These are phyloP conservation scores for Scheffersomyces insectosa DNA, from an alignment of 1,139 yeast species.

Conservation along the genomic window DNA sequence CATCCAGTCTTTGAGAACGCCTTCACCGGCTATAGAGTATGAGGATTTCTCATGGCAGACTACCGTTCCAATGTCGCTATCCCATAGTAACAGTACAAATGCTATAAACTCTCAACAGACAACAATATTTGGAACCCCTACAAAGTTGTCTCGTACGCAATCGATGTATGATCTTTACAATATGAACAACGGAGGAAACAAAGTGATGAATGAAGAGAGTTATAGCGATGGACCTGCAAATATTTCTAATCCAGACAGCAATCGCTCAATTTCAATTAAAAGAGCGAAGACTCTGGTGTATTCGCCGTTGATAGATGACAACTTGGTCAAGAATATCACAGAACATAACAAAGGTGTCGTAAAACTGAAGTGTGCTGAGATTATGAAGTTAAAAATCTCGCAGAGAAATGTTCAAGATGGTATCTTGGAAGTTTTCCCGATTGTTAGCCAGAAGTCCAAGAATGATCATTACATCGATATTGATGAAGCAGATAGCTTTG, in stretches of 20 bases:
- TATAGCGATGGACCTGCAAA: background rate
- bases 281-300: conserved; percentile 29
- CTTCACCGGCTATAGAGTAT: conserved; percentile 49
- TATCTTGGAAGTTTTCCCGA: conserved; percentile 7
- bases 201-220: conserved; percentile 3
- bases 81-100: background rate
- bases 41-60: conserved; percentile 43
- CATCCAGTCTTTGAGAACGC: conserved; percentile 36
- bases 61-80: background rate
- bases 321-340: conserved; percentile 18
- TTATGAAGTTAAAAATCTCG: conserved; percentile 22
- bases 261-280: conserved; percentile 9
- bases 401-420: conserved; percentile 2
- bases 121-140: conserved; percentile 11
- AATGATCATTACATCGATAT: conserved; percentile 5
- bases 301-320: conserved; percentile 23
- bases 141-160: conserved; percentile 36
- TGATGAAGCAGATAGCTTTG: conserved; percentile 8
- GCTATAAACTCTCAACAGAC: background rate
- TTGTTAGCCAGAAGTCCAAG: background rate
- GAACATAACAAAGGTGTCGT: conserved; percentile 27
- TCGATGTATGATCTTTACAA: conserved; percentile 39
- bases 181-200: conserved; percentile 7
- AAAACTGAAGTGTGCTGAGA: conserved; percentile 25
- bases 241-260: background rate